Conservation (phyloP, 2,329 filamentous ascomycete genomes). For the Monosporascus sp. region DNA sequence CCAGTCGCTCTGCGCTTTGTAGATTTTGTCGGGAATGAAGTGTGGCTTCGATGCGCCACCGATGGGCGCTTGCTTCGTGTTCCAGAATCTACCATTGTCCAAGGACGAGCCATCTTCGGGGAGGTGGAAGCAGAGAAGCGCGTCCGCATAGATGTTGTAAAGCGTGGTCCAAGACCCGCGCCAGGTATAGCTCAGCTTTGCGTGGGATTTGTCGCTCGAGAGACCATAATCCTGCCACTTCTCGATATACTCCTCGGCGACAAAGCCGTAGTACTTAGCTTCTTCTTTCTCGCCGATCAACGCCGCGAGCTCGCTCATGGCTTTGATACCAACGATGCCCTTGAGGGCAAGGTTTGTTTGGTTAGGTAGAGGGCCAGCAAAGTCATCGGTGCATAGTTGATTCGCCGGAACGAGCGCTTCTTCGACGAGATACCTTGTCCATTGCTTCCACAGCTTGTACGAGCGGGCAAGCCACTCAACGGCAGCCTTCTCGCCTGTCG, state of each 20-base stretch:
- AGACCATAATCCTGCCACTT: conserved; percentile 69
- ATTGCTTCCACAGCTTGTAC: conserved; percentile 69
- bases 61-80: conserved; percentile 13
- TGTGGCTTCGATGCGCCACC: conserved; percentile 13
- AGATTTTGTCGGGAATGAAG: conserved; percentile 71
- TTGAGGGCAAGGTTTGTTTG: conserved; percentile 73
- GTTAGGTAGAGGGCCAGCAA: conserved; percentile 67
- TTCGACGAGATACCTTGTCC: conserved; percentile 68
- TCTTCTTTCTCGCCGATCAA: conserved; percentile 54
- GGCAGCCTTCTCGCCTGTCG: conserved; percentile 38
- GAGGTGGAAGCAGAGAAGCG: conserved; percentile 73
- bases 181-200: conserved; percentile 76
- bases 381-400: conserved; percentile 73
- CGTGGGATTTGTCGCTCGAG: conserved; percentile 64
- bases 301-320: conserved; percentile 64
- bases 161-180: conserved; percentile 77
- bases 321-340: conserved; percentile 72
- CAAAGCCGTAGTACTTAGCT: conserved; percentile 53
- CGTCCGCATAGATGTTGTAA: conserved; percentile 72
- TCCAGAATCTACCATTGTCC: conserved; percentile 17
- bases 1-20: conserved; percentile 75
- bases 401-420: conserved; percentile 64
- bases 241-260: conserved; percentile 60
- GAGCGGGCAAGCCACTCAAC: conserved; percentile 40
- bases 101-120: conserved; percentile 14